Evolutionary conservation across 78 protist genomes (phyloP).

Genomic region (Dictyostelium firmibasis): DNA sequence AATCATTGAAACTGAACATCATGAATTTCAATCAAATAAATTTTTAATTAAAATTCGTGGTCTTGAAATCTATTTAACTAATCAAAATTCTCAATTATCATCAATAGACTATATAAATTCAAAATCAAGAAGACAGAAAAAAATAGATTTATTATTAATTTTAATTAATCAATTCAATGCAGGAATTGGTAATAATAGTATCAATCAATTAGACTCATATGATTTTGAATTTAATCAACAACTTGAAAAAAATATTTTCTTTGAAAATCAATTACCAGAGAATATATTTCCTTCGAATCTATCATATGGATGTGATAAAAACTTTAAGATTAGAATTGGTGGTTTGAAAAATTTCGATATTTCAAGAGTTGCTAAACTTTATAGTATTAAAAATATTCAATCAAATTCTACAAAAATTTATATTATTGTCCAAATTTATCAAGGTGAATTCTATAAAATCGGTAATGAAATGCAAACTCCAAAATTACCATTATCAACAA

Average conservation of each 20-base stretch:
- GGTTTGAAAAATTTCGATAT: constrained; percentile 41
- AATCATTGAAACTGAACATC: not conserved
- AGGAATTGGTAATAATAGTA: too few relatives aligned
- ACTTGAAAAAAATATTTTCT: not conserved
- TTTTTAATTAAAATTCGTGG: constrained; percentile 53
- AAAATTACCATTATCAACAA: not conserved
- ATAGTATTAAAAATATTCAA: not conserved
- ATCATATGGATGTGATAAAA: not conserved
- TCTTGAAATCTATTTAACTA: constrained; percentile 45
- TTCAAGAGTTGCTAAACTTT: not conserved
- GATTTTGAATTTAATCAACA: not conserved
- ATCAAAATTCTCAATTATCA: not conserved
- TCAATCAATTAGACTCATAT: not conserved
- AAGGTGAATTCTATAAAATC: constrained; percentile 14
- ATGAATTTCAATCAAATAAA: not conserved
- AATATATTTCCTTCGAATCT: not conserved
- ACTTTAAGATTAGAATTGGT: constrained; percentile 18
- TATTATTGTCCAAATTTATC: constrained; percentile 17
- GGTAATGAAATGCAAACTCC: constrained; percentile 12
- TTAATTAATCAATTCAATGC: not conserved
- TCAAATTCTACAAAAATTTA: not conserved
- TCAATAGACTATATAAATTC: constrained; percentile 68
- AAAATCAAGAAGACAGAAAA: constrained; percentile 66
- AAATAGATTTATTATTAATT: constrained; percentile 51
- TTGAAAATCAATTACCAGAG: not conserved